Evolutionary conservation across 495 filamentous ascomycete species (phyloP).

Genomic region (Chaetomium tenue): DNA sequence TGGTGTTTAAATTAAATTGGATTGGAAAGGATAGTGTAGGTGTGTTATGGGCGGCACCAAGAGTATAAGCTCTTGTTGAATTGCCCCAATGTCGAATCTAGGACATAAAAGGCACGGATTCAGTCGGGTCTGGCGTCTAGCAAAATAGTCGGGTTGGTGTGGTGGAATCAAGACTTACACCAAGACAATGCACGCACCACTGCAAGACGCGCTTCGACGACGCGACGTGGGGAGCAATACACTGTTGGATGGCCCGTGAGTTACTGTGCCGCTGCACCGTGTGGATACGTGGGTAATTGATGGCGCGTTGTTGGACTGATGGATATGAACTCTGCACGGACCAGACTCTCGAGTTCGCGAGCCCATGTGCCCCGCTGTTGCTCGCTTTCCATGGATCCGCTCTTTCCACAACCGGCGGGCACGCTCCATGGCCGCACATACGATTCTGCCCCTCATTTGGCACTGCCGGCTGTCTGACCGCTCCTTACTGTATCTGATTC

Average conservation of each 20-base stretch:
- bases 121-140: not conserved
- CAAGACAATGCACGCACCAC: not conserved
- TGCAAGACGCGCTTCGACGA: slow-evolving; percentile 24
- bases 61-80: not conserved
- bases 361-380: not conserved
- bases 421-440: not conserved
- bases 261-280: slow-evolving; percentile 2
- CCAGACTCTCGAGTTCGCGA: not conserved
- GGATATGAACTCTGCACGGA: not conserved
- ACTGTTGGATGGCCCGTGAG: not conserved
- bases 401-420: not conserved
- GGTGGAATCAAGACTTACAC: slow-evolving; percentile 11
- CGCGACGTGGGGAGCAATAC: slow-evolving; percentile 18
- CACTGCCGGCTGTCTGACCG: slow-evolving; percentile 8
- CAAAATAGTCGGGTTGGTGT: slow-evolving; percentile 11
- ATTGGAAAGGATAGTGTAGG: not conserved
- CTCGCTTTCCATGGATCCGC: not conserved
- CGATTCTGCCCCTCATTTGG: slow-evolving; percentile 11
- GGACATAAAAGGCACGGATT: not conserved
- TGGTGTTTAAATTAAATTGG: not conserved
- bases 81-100: not conserved
- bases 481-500: slow-evolving; percentile 8
- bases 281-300: not conserved
- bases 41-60: not conserved
- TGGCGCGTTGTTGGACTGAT: not conserved